phyloP scores from a whole-genome alignment of 129 eudicot species.

The Tagetes erecta region DNA sequence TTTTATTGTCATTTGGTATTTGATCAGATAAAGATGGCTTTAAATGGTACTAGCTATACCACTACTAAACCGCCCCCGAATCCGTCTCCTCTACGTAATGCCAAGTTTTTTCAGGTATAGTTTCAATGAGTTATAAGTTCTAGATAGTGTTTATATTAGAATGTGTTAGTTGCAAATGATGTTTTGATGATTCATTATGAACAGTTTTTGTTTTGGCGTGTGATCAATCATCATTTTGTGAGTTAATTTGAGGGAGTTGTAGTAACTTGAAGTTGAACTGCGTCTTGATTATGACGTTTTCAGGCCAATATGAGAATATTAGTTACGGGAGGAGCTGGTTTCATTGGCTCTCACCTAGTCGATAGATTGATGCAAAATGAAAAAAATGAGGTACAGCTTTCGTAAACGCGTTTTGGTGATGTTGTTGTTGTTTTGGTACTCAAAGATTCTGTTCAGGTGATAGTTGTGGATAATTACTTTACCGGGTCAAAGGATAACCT shows the following conservation, averaged over 20 bases:
- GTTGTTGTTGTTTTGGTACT: not conserved
- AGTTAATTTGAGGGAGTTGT: not conserved
- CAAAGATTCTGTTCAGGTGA: constrained; percentile 41
- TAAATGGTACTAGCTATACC: constrained; percentile 38
- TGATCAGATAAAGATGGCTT: constrained; percentile 37
- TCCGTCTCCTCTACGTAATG: constrained; percentile 71
- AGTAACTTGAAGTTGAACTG: not conserved
- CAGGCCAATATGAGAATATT: constrained; percentile 88
- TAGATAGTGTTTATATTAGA: too few species aligned
- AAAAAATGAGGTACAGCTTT: constrained; percentile 62
- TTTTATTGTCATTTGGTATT: not conserved
- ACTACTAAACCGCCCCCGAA: constrained; percentile 55
- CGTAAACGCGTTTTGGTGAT: not conserved
- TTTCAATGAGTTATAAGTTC: not conserved
- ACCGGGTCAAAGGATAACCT: constrained; percentile 84
- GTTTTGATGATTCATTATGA: not conserved
- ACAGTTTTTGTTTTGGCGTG: not conserved
- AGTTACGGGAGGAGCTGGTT: constrained; percentile 92
- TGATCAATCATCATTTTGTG: not conserved
- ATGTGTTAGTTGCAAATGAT: not conserved
- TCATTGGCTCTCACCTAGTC: constrained; percentile 81
- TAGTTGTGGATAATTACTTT: constrained; percentile 82
- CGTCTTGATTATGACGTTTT: not conserved
- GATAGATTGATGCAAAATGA: constrained; percentile 81
- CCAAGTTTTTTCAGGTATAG: constrained; percentile 68